Conservation (phyloP, 352 stramenopile genomes). For the Thalassiosira mediterranea region DNA sequence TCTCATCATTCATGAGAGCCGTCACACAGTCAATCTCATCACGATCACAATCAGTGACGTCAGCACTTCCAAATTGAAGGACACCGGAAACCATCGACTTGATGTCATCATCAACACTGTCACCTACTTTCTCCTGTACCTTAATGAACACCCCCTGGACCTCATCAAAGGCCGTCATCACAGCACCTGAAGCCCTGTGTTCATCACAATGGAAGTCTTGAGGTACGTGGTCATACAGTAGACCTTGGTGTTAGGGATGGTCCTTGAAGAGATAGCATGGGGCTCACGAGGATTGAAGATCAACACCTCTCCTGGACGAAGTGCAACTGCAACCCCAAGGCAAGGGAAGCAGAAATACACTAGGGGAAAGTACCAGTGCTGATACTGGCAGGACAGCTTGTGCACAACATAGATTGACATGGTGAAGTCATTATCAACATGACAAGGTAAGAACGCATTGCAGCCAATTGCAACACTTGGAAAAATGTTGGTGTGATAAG, state of each 20-base stretch:
- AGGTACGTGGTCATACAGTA: conserved; percentile 18
- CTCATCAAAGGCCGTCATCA: no score
- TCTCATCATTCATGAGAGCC: no score
- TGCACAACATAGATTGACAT: background rate
- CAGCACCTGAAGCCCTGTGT: no score
- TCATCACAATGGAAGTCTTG: no score
- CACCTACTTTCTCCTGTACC: no score
- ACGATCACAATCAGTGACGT: no score
- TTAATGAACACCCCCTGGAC: no score
- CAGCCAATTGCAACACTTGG: background rate
- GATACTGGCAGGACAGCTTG: background rate
- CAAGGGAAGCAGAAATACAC: conserved; percentile 32
- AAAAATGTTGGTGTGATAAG: no score
- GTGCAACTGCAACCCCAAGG: conserved; percentile 10
- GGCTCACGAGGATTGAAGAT: conserved; percentile 16
- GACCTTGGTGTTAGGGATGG: background rate
- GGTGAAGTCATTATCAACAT: conserved; percentile 13
- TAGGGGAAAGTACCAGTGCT: conserved; percentile 1
- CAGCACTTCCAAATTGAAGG: no score
- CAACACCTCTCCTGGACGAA: conserved; percentile 24
- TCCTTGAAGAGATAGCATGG: conserved; percentile 23
- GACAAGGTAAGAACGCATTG: background rate
- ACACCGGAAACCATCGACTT: no score
- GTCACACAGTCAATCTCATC: no score
- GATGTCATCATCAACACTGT: no score